These are phyloP conservation scores for Arachnomyces sp. DNA, from an alignment of 2,329 filamentous ascomycete genomes.

Conservation along the genomic window DNA sequence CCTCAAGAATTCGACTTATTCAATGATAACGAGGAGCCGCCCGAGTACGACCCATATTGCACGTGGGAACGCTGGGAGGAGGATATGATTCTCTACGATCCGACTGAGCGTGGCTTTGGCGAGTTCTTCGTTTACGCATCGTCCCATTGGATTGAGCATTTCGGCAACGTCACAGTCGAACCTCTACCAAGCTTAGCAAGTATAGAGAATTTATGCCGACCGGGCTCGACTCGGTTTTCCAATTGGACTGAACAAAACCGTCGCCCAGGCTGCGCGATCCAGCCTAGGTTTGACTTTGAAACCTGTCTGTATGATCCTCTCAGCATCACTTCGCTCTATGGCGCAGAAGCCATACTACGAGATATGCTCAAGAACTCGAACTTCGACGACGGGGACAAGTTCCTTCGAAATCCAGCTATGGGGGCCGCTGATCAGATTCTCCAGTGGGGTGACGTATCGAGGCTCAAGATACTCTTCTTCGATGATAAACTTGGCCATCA, in stretches of 20 bases:
- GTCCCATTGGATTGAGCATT: conserved; percentile 29
- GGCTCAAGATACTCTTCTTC: conserved; percentile 15
- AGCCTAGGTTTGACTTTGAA: conserved; percentile 24
- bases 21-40: conserved; percentile 13
- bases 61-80: conserved; percentile 26
- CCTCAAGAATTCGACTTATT: conserved; percentile 20
- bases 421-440: conserved; percentile 21
- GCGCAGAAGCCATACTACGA: conserved; percentile 24
- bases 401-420: conserved; percentile 11
- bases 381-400: conserved; percentile 11
- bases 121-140: conserved; percentile 30
- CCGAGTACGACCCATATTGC: conserved; percentile 15
- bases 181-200: conserved; percentile 6
- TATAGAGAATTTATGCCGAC: background rate
- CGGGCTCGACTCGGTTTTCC: conserved; percentile 20
- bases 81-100: conserved; percentile 21
- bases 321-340: conserved; percentile 27
- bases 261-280: conserved; percentile 24
- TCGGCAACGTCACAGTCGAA: conserved; percentile 14
- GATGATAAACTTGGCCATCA: conserved; percentile 13
- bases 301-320: conserved; percentile 28
- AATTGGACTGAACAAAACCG: conserved; percentile 29
- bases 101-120: conserved; percentile 19
- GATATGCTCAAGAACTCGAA: conserved; percentile 19
- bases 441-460: conserved; percentile 19